Evolutionary conservation across 345 rosid species (phyloP), one percentile per base, ranked within the genome.

Genomic region (Psidium friedrichsthalianum): DNA sequence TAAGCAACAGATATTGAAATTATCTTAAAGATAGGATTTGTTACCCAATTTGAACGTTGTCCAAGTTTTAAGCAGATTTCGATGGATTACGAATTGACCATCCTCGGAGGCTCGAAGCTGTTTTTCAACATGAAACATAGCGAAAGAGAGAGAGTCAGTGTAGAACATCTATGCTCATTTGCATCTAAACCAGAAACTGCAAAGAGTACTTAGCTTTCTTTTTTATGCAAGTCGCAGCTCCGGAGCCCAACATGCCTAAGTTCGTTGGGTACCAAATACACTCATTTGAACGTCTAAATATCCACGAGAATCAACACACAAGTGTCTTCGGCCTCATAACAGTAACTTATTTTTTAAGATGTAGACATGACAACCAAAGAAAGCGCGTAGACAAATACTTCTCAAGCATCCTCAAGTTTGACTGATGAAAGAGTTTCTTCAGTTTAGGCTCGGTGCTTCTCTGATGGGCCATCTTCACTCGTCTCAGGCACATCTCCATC

Each of bases 391-490:
- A 61, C 74, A 8, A 24, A 13, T 90, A 83, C 86, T 89, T 87
- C 59, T 89, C 78, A 27, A 56, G 53, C 69, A 32, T n/a, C 56
- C 78, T 89, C 91, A 9, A 16, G 9, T 27, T 74, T 74, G 29
- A 49, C 86, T 51, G 22, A 85, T 24, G 91, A 40, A 56, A 85
- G 82, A 74, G 89, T 84, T 58, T 84, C n/a, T n/a, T n/a, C n/a
- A n/a, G n/a, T n/a, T 59, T 89, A n/a, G 51, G 29, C 32, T 83
- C 86, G 14, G 84, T 54, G 56, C 55, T n/a, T 85, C 51, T 89
- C 88, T 25, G 90, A 89, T 86, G 90, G 93, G 84, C n/a, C 90
- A 25, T 90, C 94, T 81, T 94, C 93, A 21, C 88, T 88, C 24
- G 91, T 90, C 86, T 92, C 90, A 25, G 69, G 85, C 20, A 56